These are phyloP conservation scores for Alliaria petiolata DNA, from an alignment of 345 rosid genomes.

Conservation along the genomic window DNA sequence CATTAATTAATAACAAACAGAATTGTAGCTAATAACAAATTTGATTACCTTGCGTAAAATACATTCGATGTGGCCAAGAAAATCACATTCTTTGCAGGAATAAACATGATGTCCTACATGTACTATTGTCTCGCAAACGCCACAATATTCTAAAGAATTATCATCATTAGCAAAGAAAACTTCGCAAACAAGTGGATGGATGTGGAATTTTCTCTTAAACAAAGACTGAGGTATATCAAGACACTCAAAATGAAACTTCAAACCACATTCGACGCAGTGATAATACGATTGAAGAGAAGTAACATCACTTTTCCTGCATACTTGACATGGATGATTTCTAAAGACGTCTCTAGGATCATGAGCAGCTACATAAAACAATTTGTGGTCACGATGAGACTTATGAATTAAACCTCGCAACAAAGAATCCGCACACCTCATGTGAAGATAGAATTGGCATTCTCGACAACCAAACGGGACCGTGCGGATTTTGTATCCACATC, in stretches of 20 bases:
- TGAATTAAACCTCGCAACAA: not conserved
- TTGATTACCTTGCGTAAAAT: not conserved
- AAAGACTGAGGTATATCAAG: not conserved
- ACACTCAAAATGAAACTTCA: constrained; percentile 11
- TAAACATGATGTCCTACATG: not conserved
- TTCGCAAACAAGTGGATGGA: not conserved
- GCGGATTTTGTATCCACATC: rapidly evolving
- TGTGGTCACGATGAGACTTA: not conserved
- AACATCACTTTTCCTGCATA: not conserved
- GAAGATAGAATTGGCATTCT: not conserved
- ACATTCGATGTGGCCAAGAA: constrained; percentile 20
- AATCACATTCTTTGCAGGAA: constrained; percentile 4
- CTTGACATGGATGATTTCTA: not conserved
- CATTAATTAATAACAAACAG: not conserved
- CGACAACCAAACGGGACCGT: not conserved
- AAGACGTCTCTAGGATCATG: not conserved
- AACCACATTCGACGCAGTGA: not conserved
- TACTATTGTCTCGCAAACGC: constrained; percentile 5
- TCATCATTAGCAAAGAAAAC: not conserved
- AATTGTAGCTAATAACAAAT: not conserved
- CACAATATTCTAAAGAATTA: constrained; percentile 5
- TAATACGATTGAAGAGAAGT: too few species aligned
- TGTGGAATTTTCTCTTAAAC: not conserved
- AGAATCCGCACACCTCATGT: not conserved
- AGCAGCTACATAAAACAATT: not conserved